A percentile compares a stretch with the other conserved stretches of the same genome.
phyloP scores from a whole-genome alignment of 805 yeast species.

The Sugiyamaella smithiae region DNA sequence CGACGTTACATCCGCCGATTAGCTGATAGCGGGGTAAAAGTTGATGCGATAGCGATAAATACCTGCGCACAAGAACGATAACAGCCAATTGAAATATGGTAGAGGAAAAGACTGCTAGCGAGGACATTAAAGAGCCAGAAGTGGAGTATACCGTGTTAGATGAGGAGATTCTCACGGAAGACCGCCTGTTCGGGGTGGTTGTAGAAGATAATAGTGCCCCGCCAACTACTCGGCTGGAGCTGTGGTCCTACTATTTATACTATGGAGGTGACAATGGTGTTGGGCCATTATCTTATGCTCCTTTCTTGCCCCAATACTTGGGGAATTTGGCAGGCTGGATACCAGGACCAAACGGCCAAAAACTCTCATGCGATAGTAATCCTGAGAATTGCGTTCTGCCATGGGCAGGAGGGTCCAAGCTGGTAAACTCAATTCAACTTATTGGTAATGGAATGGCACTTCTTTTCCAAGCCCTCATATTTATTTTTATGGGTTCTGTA shows the following conservation, averaged over 20 bases:
- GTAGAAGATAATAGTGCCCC: slow-evolving; percentile 89
- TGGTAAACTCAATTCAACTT: slow-evolving; percentile 14
- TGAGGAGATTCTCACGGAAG: slow-evolving; percentile 53
- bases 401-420: slow-evolving; percentile 17
- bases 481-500: slow-evolving; percentile 19
- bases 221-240: slow-evolving; percentile 31
- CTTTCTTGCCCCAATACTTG: slow-evolving; percentile 17
- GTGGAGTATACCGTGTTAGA: slow-evolving; percentile 8
- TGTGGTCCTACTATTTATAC: slow-evolving; percentile 17
- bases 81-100: background rate
- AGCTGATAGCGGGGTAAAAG: background rate
- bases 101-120: background rate
- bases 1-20: background rate
- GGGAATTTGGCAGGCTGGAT: slow-evolving; percentile 16
- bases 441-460: slow-evolving; percentile 19
- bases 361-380: slow-evolving; percentile 9
- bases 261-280: slow-evolving; percentile 21
- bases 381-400: slow-evolving; percentile 16
- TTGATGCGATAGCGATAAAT: too few relatives aligned
- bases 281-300: slow-evolving; percentile 18
- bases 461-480: slow-evolving; percentile 17
- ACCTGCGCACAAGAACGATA: too few relatives aligned
- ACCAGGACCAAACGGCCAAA: slow-evolving; percentile 15
- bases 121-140: slow-evolving; percentile 1
- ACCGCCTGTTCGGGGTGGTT: slow-evolving; percentile 77